Evolutionary conservation across 345 rosid species (phyloP).

Genomic region (Euphorbia tirucalli): DNA sequence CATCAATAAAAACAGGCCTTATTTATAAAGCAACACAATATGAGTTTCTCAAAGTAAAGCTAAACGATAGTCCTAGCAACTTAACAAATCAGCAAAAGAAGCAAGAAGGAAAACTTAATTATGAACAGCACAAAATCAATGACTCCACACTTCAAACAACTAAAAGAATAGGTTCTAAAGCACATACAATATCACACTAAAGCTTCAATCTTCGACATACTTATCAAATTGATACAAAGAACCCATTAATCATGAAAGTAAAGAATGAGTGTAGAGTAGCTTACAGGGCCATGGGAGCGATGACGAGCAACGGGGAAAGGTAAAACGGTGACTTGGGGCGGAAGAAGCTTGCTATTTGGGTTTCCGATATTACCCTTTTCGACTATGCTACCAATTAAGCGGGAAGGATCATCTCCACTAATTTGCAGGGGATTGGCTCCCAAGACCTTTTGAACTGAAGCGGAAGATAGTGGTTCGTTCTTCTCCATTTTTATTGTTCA

Average conservation of each 20-base stretch:
- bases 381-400: conserved; percentile 60
- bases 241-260: neutral
- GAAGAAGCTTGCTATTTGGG: conserved; percentile 26
- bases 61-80: neutral
- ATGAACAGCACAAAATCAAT: neutral
- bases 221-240: too few species aligned
- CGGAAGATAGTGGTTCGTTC: neutral
- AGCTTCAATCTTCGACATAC: neutral
- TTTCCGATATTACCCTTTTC: conserved; percentile 58
- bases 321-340: conserved; percentile 58
- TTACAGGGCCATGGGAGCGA: conserved; percentile 88
- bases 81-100: neutral
- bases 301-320: conserved; percentile 91
- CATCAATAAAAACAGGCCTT: too few species aligned
- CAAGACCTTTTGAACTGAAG: conserved; percentile 8
- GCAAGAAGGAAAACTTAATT: too few species aligned
- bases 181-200: neutral
- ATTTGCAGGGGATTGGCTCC: conserved; percentile 28
- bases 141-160: neutral
- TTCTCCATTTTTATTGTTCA: conserved; percentile 21
- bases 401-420: conserved; percentile 31
- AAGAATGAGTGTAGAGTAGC: conserved; percentile 12
- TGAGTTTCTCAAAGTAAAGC: neutral
- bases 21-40: too few species aligned
- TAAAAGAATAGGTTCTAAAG: neutral